Base-by-base conservation (phyloP, 2,329 filamentous ascomycete species). In the Epichloe amarillans region DNA sequence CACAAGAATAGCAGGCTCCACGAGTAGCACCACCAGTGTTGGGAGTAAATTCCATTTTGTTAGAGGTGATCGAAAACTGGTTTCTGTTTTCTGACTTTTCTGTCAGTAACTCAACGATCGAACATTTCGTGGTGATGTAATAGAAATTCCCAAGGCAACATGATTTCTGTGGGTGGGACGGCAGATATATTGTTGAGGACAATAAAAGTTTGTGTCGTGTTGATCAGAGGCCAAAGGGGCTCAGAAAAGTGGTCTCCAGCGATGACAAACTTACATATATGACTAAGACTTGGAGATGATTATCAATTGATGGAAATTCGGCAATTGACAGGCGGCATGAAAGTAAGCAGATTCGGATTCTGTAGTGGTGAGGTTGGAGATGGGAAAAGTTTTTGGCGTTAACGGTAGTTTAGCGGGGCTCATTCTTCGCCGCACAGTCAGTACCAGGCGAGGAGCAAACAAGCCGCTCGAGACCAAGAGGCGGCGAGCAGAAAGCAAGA, bases 1-100 rank as follows among this genome's bases (percentile, higher is more conserved):
- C 61, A 74, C 72, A 74, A 58, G 69, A 72, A 64, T 76, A 77
- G 68, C 74, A 77, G 56, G 71, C 69, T 60, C 73, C 72, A 56
- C 67, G 69, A 51, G 62, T 58, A 38, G 46, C 33, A 49, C 49
- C 52, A 23, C 52, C 52, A 47, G 52, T 36, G 30, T 54, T 51
- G 37, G 52, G 39, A 50, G 47, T 36, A 39, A 47, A 52, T 52
- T 75, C 72, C 73, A 76, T 76, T 38, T 19, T 52, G 42, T 45
- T 36, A 26, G 12, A 35, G 11, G n/a, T 17, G 21, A 23, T 3
- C n/a, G 17, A n/a, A 5, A 15, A 33, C 35, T 35, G 26, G n/a
- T 36, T 45, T 49, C 30, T 50, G 14, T 45, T 35, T 19, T 19
- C 5, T 41, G 6, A 11, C 8, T 30, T 39, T 36, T 26, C 30